A percentile compares a stretch with the other conserved stretches of the same genome.
These are phyloP conservation scores for Yarrowia yakushimensis DNA, from an alignment of 805 yeast species.

Conservation along the genomic window DNA sequence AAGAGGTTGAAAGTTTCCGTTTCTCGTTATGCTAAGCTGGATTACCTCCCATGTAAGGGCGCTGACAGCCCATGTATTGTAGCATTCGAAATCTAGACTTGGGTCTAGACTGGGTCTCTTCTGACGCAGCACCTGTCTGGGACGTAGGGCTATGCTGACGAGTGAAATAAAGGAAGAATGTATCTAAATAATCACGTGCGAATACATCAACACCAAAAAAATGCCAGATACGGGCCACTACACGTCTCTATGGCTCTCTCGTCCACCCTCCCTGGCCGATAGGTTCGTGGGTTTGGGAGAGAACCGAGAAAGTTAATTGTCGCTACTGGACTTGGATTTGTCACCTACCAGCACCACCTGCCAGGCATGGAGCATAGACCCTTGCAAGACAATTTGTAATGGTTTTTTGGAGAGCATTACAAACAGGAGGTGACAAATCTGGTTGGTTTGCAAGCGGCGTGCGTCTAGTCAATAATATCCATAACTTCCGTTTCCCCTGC, in stretches of 20 bases:
- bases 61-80: neutral
- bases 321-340: neutral
- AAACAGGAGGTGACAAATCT: neutral
- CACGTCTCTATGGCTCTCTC: neutral
- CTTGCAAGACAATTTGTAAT: neutral
- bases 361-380: neutral
- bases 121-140: too few relatives aligned
- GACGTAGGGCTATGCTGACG: neutral
- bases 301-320: neutral
- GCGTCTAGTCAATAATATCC: neutral
- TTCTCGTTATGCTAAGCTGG: neutral
- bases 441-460: neutral
- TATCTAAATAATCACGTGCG: too few relatives aligned
- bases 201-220: neutral
- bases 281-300: neutral
- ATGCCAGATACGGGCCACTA: neutral
- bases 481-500: neutral
- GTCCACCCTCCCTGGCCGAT: neutral
- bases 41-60: neutral
- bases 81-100: neutral
- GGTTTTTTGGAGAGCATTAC: neutral
- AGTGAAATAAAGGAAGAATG: neutral
- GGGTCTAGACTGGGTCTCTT: neutral
- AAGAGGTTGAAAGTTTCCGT: neutral
- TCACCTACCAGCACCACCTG: neutral